Conservation (phyloP, 176 grass and related monocot genomes). For the Aegilops longissima region DNA sequence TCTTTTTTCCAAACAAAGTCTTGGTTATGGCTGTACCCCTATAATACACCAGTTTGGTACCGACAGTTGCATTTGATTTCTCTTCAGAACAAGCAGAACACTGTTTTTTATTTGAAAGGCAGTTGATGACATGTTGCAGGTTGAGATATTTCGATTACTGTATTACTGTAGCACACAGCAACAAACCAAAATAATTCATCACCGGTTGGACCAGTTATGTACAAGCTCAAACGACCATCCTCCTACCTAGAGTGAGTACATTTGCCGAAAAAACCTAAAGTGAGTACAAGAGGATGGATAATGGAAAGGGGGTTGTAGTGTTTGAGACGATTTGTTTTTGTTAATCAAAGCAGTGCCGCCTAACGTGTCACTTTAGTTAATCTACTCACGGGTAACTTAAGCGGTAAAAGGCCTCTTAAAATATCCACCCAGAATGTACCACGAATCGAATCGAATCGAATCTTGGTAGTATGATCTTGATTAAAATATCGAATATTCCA, state of each 20-base stretch:
- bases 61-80: not conserved
- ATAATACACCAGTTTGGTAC: not conserved
- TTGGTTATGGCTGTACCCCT: not conserved
- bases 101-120: not conserved
- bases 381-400: slow-evolving; percentile 21
- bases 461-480: not conserved
- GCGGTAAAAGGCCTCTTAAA: not conserved
- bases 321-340: slow-evolving; percentile 27
- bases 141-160: not conserved
- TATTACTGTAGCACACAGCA: not conserved
- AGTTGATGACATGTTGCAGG: not conserved
- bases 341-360: not conserved
- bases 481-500: slow-evolving; percentile 17
- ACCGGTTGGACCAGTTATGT: not conserved
- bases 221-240: not conserved
- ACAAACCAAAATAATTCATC: slow-evolving; percentile 12
- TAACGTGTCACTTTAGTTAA: slow-evolving; percentile 25
- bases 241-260: not conserved
- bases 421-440: not conserved
- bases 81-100: not conserved
- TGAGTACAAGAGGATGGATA: slow-evolving; percentile 12
- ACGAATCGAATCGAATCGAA: slow-evolving; percentile 20
- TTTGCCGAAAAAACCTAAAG: not conserved
- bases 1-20: not conserved
- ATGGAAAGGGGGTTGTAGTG: slow-evolving; percentile 9